Percentiles rank a stretch among this genome's conserved stretches.
Evolutionary conservation across 2,329 filamentous ascomycete genomes (phyloP).

Genomic region (Cadophora luteo-olivacea): DNA sequence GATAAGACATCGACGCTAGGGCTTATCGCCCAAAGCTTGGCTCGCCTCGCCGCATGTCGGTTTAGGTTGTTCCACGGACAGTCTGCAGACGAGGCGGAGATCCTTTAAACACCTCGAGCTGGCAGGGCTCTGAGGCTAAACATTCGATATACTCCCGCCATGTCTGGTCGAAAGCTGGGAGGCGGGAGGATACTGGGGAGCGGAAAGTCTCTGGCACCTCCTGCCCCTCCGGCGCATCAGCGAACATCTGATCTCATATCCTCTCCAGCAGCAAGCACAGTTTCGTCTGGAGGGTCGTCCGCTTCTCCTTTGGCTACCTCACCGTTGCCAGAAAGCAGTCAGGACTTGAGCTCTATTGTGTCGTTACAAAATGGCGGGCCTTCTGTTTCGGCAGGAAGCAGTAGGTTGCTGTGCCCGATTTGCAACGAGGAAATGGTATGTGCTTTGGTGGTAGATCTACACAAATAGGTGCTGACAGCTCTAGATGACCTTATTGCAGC

Average conservation of each 20-base stretch:
- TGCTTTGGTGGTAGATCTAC: conserved; percentile 11
- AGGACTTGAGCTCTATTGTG: conserved; percentile 83
- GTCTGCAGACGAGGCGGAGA: conserved; percentile 13
- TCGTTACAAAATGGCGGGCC: conserved; percentile 68
- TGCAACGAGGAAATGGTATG: conserved; percentile 96
- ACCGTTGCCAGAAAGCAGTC: conserved; percentile 71
- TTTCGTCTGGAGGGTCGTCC: conserved; percentile 80
- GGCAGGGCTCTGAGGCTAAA: conserved; percentile 35
- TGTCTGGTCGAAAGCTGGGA: conserved; percentile 87
- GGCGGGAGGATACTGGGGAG: conserved; percentile 91
- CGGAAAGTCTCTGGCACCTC: conserved; percentile 80
- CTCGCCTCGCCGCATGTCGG: conserved; percentile 7
- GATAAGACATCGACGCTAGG: conserved; percentile 21
- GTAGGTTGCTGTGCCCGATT: conserved; percentile 90
- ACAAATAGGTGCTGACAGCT: conserved; percentile 33
- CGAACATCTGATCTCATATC: conserved; percentile 49
- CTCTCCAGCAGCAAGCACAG: conserved; percentile 71
- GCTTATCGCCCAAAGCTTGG: conserved; percentile 12
- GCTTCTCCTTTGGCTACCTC: conserved; percentile 59
- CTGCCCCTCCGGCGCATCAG: conserved; percentile 52
- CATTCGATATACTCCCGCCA: conserved; percentile 48
- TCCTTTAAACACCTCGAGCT: conserved; percentile 36
- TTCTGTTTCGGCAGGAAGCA: conserved; percentile 59
- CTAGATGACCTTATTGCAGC: conserved; percentile 87
- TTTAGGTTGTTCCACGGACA: conserved; percentile 5